Evolutionary conservation across 176 grass and related monocot species (phyloP), one percentile per base, ranked within the genome.

Genomic region (Triticum aestivum): DNA sequence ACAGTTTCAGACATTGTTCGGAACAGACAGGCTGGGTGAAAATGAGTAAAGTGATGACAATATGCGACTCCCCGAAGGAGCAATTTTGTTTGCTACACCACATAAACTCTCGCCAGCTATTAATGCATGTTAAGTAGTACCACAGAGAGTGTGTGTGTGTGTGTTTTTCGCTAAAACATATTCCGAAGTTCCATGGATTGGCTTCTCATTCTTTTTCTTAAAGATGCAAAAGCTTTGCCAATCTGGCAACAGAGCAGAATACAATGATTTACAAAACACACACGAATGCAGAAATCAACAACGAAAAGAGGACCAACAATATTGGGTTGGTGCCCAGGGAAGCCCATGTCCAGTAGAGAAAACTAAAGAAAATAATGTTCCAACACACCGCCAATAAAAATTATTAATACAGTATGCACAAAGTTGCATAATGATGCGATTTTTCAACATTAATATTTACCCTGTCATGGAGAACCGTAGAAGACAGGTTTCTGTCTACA

Each of bases 61-160:
- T 30, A 77, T 86, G 37, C 4, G 8, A 70, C 35, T 35, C 76
- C 47, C 58, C 45, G 18, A 38, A 63, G 8, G 9, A n/a, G 37
- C 85, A 81, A 65, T 86, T 15, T 66, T 82, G 42, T 52, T 79
- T 14, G n/a, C n/a, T 56, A 62, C 9, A 21, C 70, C 39, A 2
- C 13, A 30, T 10, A 42, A 4, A 83, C 9, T 5, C 8, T 26
- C 13, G 20, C 2, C 12, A 5, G 6, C 21, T 58, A 52, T 54
- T 82, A 14, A 73, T 59, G 66, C 45, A 18, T 1, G 65, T 4
- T 10, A 51, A 51, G 5, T 34, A 7, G 52, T 69, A 54, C n/a
- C 59, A 66, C 17, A 54, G 4, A 15, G 34, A 6, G 27, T 27
- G 27, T 27, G 27, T 27, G 27, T 27, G 27, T 27, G 27, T 27